Evolutionary conservation across 2,329 filamentous ascomycete genomes (phyloP).

Genomic region (Exserohilum turcica): DNA sequence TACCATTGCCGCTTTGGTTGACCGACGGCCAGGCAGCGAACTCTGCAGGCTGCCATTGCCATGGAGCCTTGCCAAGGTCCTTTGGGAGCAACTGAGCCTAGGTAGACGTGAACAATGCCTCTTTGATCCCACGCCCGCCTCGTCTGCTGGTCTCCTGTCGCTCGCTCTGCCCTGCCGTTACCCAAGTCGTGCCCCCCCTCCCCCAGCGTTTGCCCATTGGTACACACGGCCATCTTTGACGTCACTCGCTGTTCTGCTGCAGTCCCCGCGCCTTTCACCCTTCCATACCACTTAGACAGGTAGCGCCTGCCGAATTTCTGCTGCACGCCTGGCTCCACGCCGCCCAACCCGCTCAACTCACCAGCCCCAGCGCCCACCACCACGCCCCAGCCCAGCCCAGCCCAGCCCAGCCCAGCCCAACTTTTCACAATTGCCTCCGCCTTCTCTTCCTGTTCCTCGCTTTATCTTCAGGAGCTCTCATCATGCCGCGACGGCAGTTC

Average conservation of each 20-base stretch:
- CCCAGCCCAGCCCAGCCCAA: not conserved
- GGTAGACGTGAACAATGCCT: slow-evolving; percentile 3
- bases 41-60: slow-evolving; percentile 12
- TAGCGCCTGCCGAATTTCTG: not conserved
- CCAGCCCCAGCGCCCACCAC: slow-evolving; percentile 1
- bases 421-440: not conserved
- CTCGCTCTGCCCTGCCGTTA: slow-evolving; percentile 2
- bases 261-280: not conserved
- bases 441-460: no score
- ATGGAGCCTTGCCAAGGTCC: slow-evolving; percentile 18
- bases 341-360: slow-evolving; percentile 5
- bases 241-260: slow-evolving; percentile 3
- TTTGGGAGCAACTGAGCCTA: slow-evolving; percentile 1
- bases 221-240: slow-evolving; percentile 4
- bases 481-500: slow-evolving; percentile 71
- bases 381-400: not conserved
- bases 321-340: slow-evolving; percentile 1
- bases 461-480: slow-evolving; percentile 7
- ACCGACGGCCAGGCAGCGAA: slow-evolving; percentile 15
- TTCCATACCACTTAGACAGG: not conserved
- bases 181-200: not conserved
- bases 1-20: slow-evolving; percentile 11
- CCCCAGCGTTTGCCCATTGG: slow-evolving; percentile 4
- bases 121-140: not conserved
- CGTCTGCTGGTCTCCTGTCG: slow-evolving; percentile 6